Evolutionary conservation across 176 grass and related monocot species (phyloP).

Genomic region (Neostapfia colusana): DNA sequence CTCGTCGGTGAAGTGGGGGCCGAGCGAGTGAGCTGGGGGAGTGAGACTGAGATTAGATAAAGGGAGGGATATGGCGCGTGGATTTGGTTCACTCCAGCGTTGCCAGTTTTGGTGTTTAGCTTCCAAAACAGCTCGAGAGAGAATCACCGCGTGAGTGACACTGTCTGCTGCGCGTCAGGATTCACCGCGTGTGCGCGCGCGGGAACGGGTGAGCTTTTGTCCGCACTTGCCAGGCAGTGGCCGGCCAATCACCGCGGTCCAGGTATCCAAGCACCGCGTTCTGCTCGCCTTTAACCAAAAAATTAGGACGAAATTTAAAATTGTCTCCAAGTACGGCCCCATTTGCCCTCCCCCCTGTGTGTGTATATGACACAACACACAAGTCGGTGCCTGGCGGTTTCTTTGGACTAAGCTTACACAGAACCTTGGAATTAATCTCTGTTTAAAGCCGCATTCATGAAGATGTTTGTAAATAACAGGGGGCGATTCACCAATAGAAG

Average conservation of each 20-base stretch:
- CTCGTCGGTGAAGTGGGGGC: background rate
- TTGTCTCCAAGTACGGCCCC: background rate
- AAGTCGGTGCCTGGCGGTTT: background rate
- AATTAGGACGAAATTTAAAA: background rate
- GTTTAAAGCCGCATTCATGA: no score
- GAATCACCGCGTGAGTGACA: background rate
- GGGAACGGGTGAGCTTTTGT: conserved; percentile 23
- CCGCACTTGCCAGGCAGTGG: conserved; percentile 21
- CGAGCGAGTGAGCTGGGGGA: background rate
- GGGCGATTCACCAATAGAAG: no score
- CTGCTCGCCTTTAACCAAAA: background rate
- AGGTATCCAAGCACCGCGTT: background rate
- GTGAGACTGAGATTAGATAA: conserved; percentile 4
- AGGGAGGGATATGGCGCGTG: background rate
- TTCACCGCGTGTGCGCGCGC: conserved; percentile 37
- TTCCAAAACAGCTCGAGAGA: background rate
- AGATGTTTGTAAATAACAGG: no score
- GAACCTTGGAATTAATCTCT: background rate
- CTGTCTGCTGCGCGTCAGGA: conserved; percentile 11
- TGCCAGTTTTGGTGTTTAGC: conserved; percentile 1
- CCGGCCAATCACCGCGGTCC: conserved; percentile 29
- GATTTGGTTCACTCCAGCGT: background rate
- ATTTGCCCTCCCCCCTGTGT: background rate
- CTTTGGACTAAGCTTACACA: background rate
- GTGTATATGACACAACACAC: no score